phyloP scores from a whole-genome alignment of 129 eudicot genomes.

The Gnaphalium uliginosum region DNA sequence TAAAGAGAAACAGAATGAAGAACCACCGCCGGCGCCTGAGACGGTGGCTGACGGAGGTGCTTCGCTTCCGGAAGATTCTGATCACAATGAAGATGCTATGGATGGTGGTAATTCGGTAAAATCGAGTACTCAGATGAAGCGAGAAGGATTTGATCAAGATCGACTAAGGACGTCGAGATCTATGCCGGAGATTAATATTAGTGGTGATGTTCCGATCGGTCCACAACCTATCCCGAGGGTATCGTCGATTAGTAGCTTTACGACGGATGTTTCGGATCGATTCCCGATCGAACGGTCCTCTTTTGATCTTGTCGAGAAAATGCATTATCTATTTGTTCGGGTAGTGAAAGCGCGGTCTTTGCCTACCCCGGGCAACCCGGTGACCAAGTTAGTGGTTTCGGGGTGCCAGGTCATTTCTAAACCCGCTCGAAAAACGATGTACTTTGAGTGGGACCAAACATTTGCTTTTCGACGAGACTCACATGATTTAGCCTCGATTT shows the following conservation, averaged over 20 bases:
- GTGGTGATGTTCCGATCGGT: constrained; percentile 36
- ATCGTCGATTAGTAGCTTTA: constrained; percentile 68
- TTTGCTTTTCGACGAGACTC: constrained; percentile 70
- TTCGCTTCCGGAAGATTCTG: constrained; percentile 3
- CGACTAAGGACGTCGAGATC: constrained; percentile 61
- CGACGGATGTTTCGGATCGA: constrained; percentile 58
- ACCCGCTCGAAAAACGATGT: constrained; percentile 64
- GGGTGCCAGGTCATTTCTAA: constrained; percentile 62
- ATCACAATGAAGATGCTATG: constrained; percentile 10
- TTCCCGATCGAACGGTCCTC: constrained; percentile 61
- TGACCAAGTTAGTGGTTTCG: constrained; percentile 68
- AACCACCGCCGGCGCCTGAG: constrained; percentile 20
- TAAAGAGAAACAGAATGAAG: constrained; percentile 24
- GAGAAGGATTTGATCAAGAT: constrained; percentile 39
- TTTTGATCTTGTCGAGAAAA: constrained; percentile 87
- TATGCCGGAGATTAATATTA: constrained; percentile 53
- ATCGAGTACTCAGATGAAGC: constrained; percentile 16
- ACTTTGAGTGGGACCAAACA: constrained; percentile 95
- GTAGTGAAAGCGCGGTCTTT: constrained; percentile 80
- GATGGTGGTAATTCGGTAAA: constrained; percentile 25
- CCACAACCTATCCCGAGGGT: constrained; percentile 69
- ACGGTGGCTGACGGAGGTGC: neutral
- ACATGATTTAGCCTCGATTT: constrained; percentile 61
- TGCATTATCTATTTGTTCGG: constrained; percentile 89
- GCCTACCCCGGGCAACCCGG: constrained; percentile 66